Percentiles rank a stretch among this genome's conserved stretches.
Conservation (phyloP, 2,329 filamentous ascomycete species). For the Trichoderma sp. region DNA sequence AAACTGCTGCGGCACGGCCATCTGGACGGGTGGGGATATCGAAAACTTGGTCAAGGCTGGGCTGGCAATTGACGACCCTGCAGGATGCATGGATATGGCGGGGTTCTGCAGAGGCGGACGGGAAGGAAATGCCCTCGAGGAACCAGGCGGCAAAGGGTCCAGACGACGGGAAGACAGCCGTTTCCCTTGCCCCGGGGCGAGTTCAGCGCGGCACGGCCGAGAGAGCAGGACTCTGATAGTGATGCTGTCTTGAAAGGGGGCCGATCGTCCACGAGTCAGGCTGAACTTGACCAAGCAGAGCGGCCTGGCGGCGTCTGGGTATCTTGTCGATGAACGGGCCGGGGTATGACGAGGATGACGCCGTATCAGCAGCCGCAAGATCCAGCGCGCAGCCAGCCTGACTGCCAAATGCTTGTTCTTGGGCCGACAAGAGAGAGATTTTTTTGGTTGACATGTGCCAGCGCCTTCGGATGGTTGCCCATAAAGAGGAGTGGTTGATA, state of each 20-base stretch:
- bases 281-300: conserved; percentile 1
- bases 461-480: conserved; percentile 2
- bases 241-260: conserved; percentile 7
- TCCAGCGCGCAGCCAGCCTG: conserved; percentile 8
- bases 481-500: conserved; percentile 1
- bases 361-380: conserved; percentile 25
- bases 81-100: conserved; percentile 14
- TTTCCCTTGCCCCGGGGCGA: neutral
- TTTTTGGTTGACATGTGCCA: conserved; percentile 27
- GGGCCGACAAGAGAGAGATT: neutral
- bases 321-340: conserved; percentile 9
- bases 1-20: conserved; percentile 36
- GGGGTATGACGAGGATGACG: conserved; percentile 18
- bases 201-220: neutral
- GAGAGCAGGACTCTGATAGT: neutral
- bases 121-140: neutral
- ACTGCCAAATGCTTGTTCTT: neutral
- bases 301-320: neutral
- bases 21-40: conserved; percentile 37
- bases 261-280: conserved; percentile 2
- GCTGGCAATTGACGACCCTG: conserved; percentile 21
- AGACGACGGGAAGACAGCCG: neutral
- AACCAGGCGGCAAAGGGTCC: conserved; percentile 9
- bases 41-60: conserved; percentile 23
- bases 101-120: conserved; percentile 11